These are phyloP conservation scores for Yamadazyma laniorum DNA, from an alignment of 805 yeast genomes.

Conservation along the genomic window DNA sequence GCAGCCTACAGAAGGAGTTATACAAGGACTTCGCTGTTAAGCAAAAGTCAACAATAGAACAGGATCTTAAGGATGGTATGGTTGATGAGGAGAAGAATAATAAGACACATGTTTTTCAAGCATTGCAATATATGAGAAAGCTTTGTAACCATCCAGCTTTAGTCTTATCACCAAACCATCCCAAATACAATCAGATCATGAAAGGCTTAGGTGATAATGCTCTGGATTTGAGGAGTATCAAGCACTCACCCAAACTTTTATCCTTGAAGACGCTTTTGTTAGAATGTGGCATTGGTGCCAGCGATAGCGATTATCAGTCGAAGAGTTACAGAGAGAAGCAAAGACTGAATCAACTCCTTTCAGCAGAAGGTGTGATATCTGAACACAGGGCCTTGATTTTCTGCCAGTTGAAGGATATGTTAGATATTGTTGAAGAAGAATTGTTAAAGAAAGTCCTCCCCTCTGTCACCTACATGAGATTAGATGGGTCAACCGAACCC, in stretches of 20 bases:
- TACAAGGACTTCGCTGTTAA: slow-evolving; percentile 87
- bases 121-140: slow-evolving; percentile 94
- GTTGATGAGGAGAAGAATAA: slow-evolving; percentile 36
- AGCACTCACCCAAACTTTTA: slow-evolving; percentile 85
- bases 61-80: slow-evolving; percentile 49
- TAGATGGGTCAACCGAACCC: slow-evolving; percentile 94
- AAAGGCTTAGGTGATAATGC: slow-evolving; percentile 57
- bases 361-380: slow-evolving; percentile 70
- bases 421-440: slow-evolving; percentile 93
- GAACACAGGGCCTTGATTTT: slow-evolving; percentile 94
- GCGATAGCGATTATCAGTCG: slow-evolving; percentile 33
- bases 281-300: slow-evolving; percentile 88
- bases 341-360: slow-evolving; percentile 34
- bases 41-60: slow-evolving; percentile 70
- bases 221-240: slow-evolving; percentile 64
- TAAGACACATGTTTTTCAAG: slow-evolving; percentile 95
- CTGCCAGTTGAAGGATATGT: slow-evolving; percentile 96
- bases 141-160: slow-evolving; percentile 95
- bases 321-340: slow-evolving; percentile 27
- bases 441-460: slow-evolving; percentile 82
- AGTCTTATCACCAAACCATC: slow-evolving; percentile 79
- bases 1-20: slow-evolving; percentile 82
- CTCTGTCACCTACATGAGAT: slow-evolving; percentile 85
- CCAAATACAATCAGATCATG: slow-evolving; percentile 70
- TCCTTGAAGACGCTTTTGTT: slow-evolving; percentile 76